phyloP scores from a whole-genome alignment of 768 basidiomycete genomes.

The Serendipita vermifera region DNA sequence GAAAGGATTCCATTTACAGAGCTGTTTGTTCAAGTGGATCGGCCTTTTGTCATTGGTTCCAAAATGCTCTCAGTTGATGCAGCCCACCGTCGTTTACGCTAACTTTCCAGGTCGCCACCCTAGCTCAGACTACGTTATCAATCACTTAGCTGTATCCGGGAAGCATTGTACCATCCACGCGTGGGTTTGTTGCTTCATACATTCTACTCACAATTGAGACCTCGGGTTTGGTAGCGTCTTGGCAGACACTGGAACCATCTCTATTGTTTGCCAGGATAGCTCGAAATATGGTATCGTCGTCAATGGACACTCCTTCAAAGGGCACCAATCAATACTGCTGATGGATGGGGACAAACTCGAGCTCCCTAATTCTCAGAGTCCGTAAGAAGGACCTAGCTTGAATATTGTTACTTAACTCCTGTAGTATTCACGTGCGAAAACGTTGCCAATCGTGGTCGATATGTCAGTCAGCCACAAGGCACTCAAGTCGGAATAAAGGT shows the following conservation, averaged over 20 bases:
- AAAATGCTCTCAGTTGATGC: slow-evolving; percentile 53
- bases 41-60: slow-evolving; percentile 56
- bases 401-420: background rate
- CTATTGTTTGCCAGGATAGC: slow-evolving; percentile 69
- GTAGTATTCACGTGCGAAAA: background rate
- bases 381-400: slow-evolving; percentile 13
- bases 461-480: slow-evolving; percentile 25
- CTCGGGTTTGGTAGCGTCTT: slow-evolving; percentile 36
- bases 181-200: slow-evolving; percentile 28
- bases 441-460: background rate
- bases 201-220: background rate
- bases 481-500: slow-evolving; percentile 52
- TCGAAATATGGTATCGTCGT: slow-evolving; percentile 65
- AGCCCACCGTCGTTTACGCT: background rate
- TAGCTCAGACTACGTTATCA: slow-evolving; percentile 43
- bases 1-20: slow-evolving; percentile 27
- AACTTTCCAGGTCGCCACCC: background rate
- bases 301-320: slow-evolving; percentile 52
- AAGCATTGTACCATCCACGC: slow-evolving; percentile 71
- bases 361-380: slow-evolving; percentile 55
- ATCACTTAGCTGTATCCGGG: slow-evolving; percentile 50
- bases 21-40: slow-evolving; percentile 45
- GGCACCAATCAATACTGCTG: slow-evolving; percentile 51
- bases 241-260: slow-evolving; percentile 55
- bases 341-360: slow-evolving; percentile 63